Evolutionary conservation across 148 eudicot species (phyloP), one percentile per base, ranked within the genome.

Genomic region (Rhododendron williamsianum): DNA sequence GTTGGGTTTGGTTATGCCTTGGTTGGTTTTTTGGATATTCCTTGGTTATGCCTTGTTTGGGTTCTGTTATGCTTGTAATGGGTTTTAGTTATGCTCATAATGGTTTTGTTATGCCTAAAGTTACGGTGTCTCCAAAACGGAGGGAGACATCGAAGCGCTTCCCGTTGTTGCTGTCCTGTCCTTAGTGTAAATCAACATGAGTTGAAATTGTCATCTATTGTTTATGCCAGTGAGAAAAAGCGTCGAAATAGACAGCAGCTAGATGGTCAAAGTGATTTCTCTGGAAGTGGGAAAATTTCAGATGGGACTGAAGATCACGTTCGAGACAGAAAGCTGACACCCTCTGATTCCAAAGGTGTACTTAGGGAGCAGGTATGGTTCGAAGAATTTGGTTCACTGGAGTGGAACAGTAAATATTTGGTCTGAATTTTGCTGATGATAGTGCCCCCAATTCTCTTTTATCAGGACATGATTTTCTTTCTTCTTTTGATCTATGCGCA

Each of bases 181-280:
- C 36, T 7, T 23, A 33, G 35, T 33, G 33, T 87, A 33, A 41
- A 48, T 85, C 36, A 60, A 46, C 33, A 19, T 49, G 43, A 72
- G 78, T 85, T 65, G 54, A 51, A 52, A 35, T 35, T 48, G 38
- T 84, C 76, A n/a, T 52, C 33, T 18, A 45, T n/a, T 46, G 13
- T 73, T 23, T 72, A 9, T 85, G 76, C 43, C 86, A 90, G 91
- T 93, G 93, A 86, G 79, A 91, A 90, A 87, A 93, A 89, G 79
- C 90, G 73, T 81, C 84, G 89, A 85, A 90, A 86, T 88, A 91
- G 81, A 85, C 91, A 89, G 81, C 92, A 91, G 23, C 60, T 91
- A 36, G 96, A 96, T 90, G 92, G 87, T 43, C 92, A 89, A 86
- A 90, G 87, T 89, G 94, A 91, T 86, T 74, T 86, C 84, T 89